A percentile compares a stretch with the other conserved stretches of the same genome.
Evolutionary conservation across 2,329 filamentous ascomycete genomes (phyloP).

Genomic region (Monosporascus sp.): DNA sequence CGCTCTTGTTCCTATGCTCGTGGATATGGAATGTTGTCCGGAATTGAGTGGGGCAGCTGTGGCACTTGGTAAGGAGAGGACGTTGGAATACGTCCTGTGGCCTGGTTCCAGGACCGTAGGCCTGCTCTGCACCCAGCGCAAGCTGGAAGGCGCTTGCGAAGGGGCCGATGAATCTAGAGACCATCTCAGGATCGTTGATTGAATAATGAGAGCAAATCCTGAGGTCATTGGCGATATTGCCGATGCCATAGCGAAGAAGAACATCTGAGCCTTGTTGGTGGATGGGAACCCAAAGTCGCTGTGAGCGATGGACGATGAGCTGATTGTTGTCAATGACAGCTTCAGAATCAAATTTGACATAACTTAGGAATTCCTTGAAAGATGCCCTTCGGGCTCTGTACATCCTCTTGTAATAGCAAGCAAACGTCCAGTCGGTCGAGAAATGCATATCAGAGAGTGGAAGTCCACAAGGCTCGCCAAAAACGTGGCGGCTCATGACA

Average conservation of each 20-base stretch:
- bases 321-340: slow-evolving; percentile 1
- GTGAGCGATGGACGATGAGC: slow-evolving; percentile 5
- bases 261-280: slow-evolving; percentile 7
- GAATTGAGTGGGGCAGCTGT: slow-evolving; percentile 8
- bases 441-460: slow-evolving; percentile 3
- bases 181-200: slow-evolving; percentile 4
- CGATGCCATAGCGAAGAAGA: slow-evolving; percentile 7
- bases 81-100: background rate
- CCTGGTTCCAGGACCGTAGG: background rate
- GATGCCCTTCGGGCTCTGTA: slow-evolving; percentile 4
- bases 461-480: background rate
- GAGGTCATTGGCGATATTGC: slow-evolving; percentile 6
- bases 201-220: slow-evolving; percentile 8
- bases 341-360: slow-evolving; percentile 8
- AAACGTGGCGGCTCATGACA: slow-evolving; percentile 1
- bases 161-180: slow-evolving; percentile 5
- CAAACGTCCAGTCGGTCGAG: slow-evolving; percentile 8
- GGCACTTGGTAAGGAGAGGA: slow-evolving; percentile 5
- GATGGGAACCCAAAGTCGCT: slow-evolving; percentile 8
- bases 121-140: background rate
- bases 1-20: background rate
- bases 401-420: slow-evolving; percentile 3
- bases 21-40: slow-evolving; percentile 6
- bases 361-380: slow-evolving; percentile 8
- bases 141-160: slow-evolving; percentile 1